Evolutionary conservation across 306 rosid species (phyloP).

Genomic region (Citrullus amarus): DNA sequence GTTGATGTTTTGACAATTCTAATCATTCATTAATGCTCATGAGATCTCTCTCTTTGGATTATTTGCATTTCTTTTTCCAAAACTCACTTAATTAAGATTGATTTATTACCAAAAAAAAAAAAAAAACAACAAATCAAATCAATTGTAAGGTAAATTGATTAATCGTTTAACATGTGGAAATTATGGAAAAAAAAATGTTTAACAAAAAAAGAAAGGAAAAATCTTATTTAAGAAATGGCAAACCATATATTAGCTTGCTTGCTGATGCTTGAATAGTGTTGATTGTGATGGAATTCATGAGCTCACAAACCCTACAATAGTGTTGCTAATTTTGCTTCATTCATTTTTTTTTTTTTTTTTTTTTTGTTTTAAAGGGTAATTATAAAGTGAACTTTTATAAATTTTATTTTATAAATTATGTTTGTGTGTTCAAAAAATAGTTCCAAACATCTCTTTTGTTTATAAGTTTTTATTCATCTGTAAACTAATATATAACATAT

Average conservation of each 20-base stretch:
- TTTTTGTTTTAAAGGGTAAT: no score
- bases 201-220: background rate
- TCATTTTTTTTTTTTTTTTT: no score
- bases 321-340: background rate
- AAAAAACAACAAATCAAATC: background rate
- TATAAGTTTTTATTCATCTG: no score
- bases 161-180: background rate
- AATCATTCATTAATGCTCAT: background rate
- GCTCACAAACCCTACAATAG: background rate
- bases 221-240: background rate
- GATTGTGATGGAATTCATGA: background rate
- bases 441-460: no score
- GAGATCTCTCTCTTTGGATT: background rate
- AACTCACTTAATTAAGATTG: background rate
- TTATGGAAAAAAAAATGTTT: background rate
- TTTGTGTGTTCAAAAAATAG: no score
- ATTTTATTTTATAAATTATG: no score
- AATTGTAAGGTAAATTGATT: background rate
- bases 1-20: background rate
- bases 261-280: background rate
- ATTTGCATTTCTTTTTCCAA: background rate
- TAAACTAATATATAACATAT: no score
- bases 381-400: no score
- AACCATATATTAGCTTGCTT: background rate
- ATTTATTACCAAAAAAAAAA: background rate